Evolutionary conservation across 2,329 filamentous ascomycete genomes (phyloP).

Genomic region (Blastomyces gilchristii): DNA sequence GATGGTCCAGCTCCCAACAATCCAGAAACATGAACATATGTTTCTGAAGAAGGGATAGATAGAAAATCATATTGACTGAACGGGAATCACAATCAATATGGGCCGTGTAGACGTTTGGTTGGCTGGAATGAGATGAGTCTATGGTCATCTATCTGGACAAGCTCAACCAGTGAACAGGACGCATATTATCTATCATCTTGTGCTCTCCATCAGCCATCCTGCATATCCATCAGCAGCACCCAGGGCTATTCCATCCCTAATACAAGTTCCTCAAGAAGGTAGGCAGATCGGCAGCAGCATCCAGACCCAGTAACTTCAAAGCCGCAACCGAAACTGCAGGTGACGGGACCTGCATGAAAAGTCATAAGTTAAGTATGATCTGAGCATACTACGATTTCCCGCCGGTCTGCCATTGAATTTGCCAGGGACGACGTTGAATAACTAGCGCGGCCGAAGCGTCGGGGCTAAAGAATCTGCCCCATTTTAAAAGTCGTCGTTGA

Average conservation of each 20-base stretch:
- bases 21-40: neutral
- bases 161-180: neutral
- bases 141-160: neutral
- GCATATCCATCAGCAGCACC: neutral
- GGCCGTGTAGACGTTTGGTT: neutral
- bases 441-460: too few species aligned
- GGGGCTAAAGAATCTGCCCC: too few species aligned
- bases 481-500: too few species aligned
- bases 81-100: too few species aligned
- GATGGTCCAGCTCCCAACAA: neutral
- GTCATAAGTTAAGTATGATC: neutral
- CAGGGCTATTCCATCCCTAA: neutral
- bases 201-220: neutral
- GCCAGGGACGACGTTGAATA: neutral
- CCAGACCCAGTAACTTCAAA: neutral
- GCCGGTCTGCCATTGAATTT: neutral
- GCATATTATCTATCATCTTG: neutral
- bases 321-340: neutral
- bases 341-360: neutral
- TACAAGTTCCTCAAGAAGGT: neutral
- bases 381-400: neutral
- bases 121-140: neutral
- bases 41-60: too few species aligned
- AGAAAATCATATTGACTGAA: too few species aligned
- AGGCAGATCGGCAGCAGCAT: neutral